Conservation (phyloP, 2,329 filamentous ascomycete species). For the Ophiostoma montium region DNA sequence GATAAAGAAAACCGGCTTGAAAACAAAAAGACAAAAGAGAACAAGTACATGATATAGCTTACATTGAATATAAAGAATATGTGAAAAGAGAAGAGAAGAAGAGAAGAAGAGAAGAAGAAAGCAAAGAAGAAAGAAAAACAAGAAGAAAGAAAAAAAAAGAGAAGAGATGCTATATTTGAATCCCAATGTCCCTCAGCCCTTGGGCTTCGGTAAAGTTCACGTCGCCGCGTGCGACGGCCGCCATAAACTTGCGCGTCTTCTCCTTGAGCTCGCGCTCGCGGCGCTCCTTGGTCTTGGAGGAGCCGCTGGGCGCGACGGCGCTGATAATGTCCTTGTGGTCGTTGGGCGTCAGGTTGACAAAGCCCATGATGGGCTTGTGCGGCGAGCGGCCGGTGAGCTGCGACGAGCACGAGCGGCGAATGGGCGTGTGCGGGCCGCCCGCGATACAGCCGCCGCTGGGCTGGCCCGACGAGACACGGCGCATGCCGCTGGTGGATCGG, state of each 20-base stretch:
- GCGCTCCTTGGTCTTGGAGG: constrained; percentile 85
- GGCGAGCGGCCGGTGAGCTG: constrained; percentile 6
- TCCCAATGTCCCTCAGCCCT: constrained; percentile 1
- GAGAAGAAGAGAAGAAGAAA: background rate
- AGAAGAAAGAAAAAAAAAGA: background rate
- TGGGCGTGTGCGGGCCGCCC: constrained; percentile 3
- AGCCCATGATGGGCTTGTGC: constrained; percentile 32
- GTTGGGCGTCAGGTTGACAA: constrained; percentile 80
- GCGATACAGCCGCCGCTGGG: background rate
- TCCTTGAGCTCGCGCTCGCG: constrained; percentile 80
- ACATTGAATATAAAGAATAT: background rate
- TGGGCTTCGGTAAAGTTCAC: constrained; percentile 25
- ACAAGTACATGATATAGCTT: no score
- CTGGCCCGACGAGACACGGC: constrained; percentile 13
- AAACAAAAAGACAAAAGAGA: no score
- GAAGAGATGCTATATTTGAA: background rate
- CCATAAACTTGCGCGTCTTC: constrained; percentile 51
- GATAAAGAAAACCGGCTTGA: no score
- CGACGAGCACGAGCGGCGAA: constrained; percentile 1
- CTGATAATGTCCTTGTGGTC: constrained; percentile 70
- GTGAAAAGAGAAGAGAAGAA: background rate
- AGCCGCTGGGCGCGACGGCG: constrained; percentile 83
- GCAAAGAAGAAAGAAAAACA: background rate
- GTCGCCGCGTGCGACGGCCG: constrained; percentile 59
- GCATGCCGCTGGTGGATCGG: constrained; percentile 20